Conservation (phyloP, 2,329 filamentous ascomycete genomes). For the Cytospora piceicola region DNA sequence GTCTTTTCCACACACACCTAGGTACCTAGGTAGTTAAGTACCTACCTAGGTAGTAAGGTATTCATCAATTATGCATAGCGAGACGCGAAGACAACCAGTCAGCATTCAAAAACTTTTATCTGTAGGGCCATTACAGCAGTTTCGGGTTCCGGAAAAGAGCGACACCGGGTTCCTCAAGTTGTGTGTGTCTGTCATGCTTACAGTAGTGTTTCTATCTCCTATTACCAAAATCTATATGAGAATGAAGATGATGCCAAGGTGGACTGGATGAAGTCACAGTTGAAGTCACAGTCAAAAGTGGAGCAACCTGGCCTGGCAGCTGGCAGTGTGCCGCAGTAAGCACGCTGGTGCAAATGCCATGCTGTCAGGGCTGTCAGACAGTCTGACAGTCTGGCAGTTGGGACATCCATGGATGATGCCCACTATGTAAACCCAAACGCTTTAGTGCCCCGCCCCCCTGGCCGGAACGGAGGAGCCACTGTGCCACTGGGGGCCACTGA, state of each 20-base stretch:
- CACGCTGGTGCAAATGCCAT: too few species aligned
- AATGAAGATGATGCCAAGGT: too few species aligned
- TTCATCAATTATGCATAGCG: too few species aligned
- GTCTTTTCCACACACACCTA: too few species aligned
- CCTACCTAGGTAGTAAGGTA: too few species aligned
- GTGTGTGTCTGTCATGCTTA: neutral
- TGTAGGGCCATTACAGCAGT: neutral
- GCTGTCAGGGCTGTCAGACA: too few species aligned
- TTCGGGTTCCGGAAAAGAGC: neutral
- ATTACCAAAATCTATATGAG: too few species aligned
- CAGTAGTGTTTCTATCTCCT: neutral
- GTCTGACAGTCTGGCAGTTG: too few species aligned
- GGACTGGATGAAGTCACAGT: conserved; percentile 5
- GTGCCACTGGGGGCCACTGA: neutral
- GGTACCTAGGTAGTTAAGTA: too few species aligned
- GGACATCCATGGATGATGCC: too few species aligned
- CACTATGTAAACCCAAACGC: too few species aligned
- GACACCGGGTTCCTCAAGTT: neutral
- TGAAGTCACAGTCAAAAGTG: conserved; percentile 10
- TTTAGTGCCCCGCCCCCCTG: too few species aligned
- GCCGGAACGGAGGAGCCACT: neutral
- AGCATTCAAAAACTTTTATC: neutral
- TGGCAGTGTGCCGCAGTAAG: neutral
- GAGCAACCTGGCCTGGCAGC: conserved; percentile 10
- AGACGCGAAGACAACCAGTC: neutral